A percentile compares a stretch with the other conserved stretches of the same genome.
Conservation (phyloP, 2,329 filamentous ascomycete genomes). For the Plectosphaerella plurivora region DNA sequence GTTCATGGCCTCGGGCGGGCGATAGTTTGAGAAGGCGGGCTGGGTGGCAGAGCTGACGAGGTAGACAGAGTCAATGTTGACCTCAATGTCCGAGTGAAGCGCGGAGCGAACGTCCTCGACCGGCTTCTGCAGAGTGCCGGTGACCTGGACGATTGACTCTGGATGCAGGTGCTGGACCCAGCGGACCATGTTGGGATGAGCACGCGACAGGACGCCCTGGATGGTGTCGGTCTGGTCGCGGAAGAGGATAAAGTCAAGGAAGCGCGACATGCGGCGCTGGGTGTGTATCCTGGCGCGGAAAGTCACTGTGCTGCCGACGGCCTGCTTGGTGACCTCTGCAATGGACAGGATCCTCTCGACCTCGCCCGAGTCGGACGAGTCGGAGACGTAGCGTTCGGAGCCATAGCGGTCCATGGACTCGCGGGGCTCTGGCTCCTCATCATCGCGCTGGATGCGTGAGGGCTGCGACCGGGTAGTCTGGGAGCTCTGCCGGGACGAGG, state of each 20-base stretch:
- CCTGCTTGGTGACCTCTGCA: conserved; percentile 6
- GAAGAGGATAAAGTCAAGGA: conserved; percentile 80
- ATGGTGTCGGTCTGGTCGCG: conserved; percentile 79
- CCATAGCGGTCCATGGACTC: conserved; percentile 1
- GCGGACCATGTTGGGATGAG: conserved; percentile 68
- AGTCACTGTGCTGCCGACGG: conserved; percentile 31
- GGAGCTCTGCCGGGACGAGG: background rate
- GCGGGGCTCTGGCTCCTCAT: conserved; percentile 1
- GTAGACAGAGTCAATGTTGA: conserved; percentile 58
- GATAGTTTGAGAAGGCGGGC: conserved; percentile 46
- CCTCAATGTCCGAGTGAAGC: conserved; percentile 70
- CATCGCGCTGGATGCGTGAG: background rate
- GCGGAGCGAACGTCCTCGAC: conserved; percentile 72
- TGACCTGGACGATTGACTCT: conserved; percentile 75
- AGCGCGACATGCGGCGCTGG: conserved; percentile 74
- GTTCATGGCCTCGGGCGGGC: conserved; percentile 21
- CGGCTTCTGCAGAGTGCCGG: conserved; percentile 67
- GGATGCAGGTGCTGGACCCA: conserved; percentile 81
- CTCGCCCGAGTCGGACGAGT: conserved; percentile 4
- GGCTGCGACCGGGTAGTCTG: background rate
- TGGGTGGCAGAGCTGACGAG: conserved; percentile 47
- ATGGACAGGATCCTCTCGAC: conserved; percentile 7
- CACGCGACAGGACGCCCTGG: conserved; percentile 67
- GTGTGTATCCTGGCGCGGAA: conserved; percentile 64
- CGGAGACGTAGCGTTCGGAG: background rate